Evolutionary conservation across 2,329 filamentous ascomycete genomes (phyloP).

Genomic region (Sclerotinia trifoliorum): DNA sequence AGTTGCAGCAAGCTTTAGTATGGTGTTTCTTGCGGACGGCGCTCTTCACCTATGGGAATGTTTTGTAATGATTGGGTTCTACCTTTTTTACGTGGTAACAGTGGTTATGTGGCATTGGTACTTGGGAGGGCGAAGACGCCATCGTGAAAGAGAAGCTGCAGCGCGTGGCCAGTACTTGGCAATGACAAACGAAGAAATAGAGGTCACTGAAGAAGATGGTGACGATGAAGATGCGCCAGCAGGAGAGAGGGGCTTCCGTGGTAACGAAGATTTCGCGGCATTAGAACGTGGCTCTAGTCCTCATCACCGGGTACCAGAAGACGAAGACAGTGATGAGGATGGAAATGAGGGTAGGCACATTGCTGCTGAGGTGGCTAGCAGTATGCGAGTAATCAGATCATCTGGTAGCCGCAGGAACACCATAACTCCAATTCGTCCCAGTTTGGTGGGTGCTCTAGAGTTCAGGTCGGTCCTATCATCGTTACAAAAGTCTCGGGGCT

Average conservation of each 20-base stretch:
- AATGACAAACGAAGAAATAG: slow-evolving; percentile 49
- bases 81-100: slow-evolving; percentile 81
- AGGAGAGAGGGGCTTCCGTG: slow-evolving; percentile 38
- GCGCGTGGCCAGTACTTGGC: slow-evolving; percentile 73
- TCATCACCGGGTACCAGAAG: slow-evolving; percentile 45
- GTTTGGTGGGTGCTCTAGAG: slow-evolving; percentile 88
- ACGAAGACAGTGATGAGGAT: slow-evolving; percentile 47
- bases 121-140: slow-evolving; percentile 59
- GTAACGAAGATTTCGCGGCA: slow-evolving; percentile 37
- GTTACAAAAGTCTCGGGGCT: slow-evolving; percentile 76
- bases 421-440: slow-evolving; percentile 84
- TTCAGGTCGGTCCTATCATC: slow-evolving; percentile 90
- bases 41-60: slow-evolving; percentile 87
- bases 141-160: slow-evolving; percentile 64
- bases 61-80: slow-evolving; percentile 84
- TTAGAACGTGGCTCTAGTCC: slow-evolving; percentile 38
- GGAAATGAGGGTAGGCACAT: slow-evolving; percentile 62
- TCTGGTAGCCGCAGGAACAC: slow-evolving; percentile 66
- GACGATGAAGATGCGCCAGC: slow-evolving; percentile 52
- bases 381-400: slow-evolving; percentile 83
- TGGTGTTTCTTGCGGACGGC: slow-evolving; percentile 84
- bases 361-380: slow-evolving; percentile 82
- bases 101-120: slow-evolving; percentile 95
- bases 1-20: slow-evolving; percentile 78
- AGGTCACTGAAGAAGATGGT: slow-evolving; percentile 66